Evolutionary conservation across 768 basidiomycete genomes (phyloP).

Genomic region (Porpolomopsis calyptriformis): DNA sequence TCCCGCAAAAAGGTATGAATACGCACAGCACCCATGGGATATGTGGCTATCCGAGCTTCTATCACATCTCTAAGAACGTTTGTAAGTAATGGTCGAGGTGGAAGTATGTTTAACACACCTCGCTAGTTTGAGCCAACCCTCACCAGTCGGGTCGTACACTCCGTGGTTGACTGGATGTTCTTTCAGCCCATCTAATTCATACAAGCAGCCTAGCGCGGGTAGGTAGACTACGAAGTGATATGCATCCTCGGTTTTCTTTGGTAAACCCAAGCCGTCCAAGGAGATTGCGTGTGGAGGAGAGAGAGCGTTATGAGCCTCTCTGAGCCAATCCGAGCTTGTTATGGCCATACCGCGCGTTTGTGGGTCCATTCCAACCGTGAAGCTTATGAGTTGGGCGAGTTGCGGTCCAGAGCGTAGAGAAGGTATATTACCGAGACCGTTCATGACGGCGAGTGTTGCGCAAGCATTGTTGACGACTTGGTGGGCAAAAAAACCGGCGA

Average conservation of each 20-base stretch:
- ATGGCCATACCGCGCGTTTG: slow-evolving; percentile 74
- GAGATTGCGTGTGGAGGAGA: slow-evolving; percentile 86
- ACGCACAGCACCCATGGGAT: slow-evolving; percentile 80
- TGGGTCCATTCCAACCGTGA: slow-evolving; percentile 80
- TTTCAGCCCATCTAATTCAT: slow-evolving; percentile 91
- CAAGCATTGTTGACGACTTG: slow-evolving; percentile 96
- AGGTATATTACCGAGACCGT: slow-evolving; percentile 78
- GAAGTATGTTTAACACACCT: slow-evolving; percentile 34
- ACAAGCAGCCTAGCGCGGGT: slow-evolving; percentile 71
- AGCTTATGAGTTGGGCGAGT: slow-evolving; percentile 62
- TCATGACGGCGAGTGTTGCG: slow-evolving; percentile 89
- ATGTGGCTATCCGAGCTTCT: slow-evolving; percentile 79
- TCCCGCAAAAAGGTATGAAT: slow-evolving; percentile 5
- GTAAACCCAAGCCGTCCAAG: slow-evolving; percentile 69
- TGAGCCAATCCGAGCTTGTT: slow-evolving; percentile 70
- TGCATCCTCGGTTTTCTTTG: slow-evolving; percentile 64
- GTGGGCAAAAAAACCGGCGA: slow-evolving; percentile 85
- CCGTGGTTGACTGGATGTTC: slow-evolving; percentile 72
- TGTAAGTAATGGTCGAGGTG: slow-evolving; percentile 12
- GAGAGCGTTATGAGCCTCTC: slow-evolving; percentile 85
- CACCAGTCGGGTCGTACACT: slow-evolving; percentile 49
- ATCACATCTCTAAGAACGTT: slow-evolving; percentile 56
- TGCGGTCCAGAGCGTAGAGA: slow-evolving; percentile 52
- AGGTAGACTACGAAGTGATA: slow-evolving; percentile 97
- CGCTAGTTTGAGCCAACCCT: slow-evolving; percentile 79